phyloP scores from a whole-genome alignment of 331 rosid genomes.

The Erythrophleum ivorense region DNA sequence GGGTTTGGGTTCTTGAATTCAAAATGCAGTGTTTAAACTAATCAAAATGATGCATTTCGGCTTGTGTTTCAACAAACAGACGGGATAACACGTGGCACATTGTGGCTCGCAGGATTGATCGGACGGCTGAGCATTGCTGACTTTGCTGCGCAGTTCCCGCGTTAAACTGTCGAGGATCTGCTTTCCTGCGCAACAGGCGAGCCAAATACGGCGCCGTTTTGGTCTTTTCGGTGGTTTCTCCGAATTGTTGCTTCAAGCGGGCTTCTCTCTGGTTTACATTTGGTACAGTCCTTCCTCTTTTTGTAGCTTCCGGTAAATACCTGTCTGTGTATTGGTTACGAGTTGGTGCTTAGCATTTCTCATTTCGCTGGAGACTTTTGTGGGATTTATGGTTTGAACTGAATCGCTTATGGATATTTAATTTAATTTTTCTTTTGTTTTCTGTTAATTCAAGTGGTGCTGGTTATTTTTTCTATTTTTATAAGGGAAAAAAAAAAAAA shows the following conservation, averaged over 20 bases:
- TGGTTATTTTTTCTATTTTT: neutral
- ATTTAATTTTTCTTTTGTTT: neutral
- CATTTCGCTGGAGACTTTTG: constrained; percentile 16
- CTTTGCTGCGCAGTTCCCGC: too few species aligned
- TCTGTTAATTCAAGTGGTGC: neutral
- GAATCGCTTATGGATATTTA: neutral
- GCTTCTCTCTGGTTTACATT: neutral
- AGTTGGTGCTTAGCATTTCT: neutral
- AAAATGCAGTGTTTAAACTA: too few species aligned
- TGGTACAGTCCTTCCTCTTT: neutral
- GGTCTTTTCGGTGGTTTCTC: neutral
- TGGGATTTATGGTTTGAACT: constrained; percentile 13
- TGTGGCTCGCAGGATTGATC: too few species aligned
- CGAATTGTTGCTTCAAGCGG: neutral
- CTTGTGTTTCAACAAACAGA: too few species aligned
- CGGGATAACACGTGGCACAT: too few species aligned
- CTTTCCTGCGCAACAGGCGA: neutral
- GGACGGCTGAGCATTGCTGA: too few species aligned
- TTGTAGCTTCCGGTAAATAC: too few species aligned
- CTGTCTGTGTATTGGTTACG: neutral
- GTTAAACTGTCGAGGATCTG: too few species aligned
- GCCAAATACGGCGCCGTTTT: constrained; percentile 36
- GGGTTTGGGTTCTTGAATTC: too few species aligned
- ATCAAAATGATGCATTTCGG: too few species aligned
- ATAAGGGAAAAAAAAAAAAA: too few species aligned